Base-by-base conservation (phyloP, 2,329 filamentous ascomycete genomes). In the Pseudogymnoascus sp. region DNA sequence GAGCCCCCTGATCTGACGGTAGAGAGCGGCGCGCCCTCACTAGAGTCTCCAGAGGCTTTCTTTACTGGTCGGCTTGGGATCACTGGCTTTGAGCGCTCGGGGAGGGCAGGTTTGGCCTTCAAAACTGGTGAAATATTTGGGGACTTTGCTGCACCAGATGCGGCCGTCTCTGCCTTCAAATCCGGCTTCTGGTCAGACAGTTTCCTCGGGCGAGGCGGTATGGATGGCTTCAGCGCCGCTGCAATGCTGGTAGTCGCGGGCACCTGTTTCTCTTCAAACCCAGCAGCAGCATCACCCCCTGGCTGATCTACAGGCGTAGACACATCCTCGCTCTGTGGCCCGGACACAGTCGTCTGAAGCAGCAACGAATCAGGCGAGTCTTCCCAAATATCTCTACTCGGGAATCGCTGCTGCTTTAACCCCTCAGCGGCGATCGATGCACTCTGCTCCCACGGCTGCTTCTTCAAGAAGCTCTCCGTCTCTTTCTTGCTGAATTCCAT, bases 381-480 rank as follows among this genome's bases (percentile, higher is more conserved):
- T 77, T 97, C 93, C 93, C 93, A 97, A 45, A 97, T 86, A 75
- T 97, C 93, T 63, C 86, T 86, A 73, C 93, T 96, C 0, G 93
- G 93, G 74, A 97, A 97, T 11, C 91, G 86, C 39, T 61, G 59
- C 61, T 87, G 86, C 64, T 85, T 80, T 68, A 83, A 73, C 14
- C 78, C 79, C 42, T 83, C 80, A 26, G 59, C 59, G 6, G 77
- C 73, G 14, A 86, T 76, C 70, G 82, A 82, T 16, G 80, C 73
- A 65, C 81, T 77, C 65, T 80, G 73, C 34, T 73, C 73, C 80
- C 81, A 83, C 6, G 76, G 74, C 64, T 80, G 79, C 68, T 81
- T 79, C 59, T 80, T 80, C 67, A 85, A 77, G 68, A 84, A 83
- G 66, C 80, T 82, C 67, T 81, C 78, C 11, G 76, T 71, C 62